Percentiles rank a stretch among this genome's conserved stretches.
phyloP scores from a whole-genome alignment of 306 rosid genomes.

The Glycine latifolia region DNA sequence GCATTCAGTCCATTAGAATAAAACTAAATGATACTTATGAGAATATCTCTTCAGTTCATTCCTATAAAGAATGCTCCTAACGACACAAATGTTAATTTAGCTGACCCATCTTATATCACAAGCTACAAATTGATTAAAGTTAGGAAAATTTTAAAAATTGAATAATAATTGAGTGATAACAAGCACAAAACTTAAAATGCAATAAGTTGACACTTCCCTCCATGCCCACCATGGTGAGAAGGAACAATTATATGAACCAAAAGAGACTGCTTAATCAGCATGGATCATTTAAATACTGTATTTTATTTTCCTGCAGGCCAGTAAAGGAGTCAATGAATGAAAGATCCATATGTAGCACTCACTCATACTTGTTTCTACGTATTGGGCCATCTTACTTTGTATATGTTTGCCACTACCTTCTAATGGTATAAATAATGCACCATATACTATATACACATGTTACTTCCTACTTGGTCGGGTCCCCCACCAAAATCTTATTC shows the following conservation, averaged over 20 bases:
- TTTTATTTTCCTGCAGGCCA: constrained; percentile 43
- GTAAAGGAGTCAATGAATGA: constrained; percentile 42
- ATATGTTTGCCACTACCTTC: constrained; percentile 38
- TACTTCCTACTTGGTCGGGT: constrained; percentile 11
- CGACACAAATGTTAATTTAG: constrained; percentile 35
- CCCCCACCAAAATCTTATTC: constrained; percentile 40
- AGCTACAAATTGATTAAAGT: constrained; percentile 16
- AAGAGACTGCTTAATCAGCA: constrained; percentile 52
- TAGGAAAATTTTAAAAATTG: neutral
- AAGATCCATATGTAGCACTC: constrained; percentile 52
- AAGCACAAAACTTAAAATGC: constrained; percentile 38
- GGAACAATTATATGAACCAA: constrained; percentile 49
- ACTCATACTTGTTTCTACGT: constrained; percentile 42
- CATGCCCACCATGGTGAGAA: constrained; percentile 39
- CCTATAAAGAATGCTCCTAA: constrained; percentile 34
- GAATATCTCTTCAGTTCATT: constrained; percentile 41
- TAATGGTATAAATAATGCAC: constrained; percentile 26
- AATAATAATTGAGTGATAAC: constrained; percentile 46
- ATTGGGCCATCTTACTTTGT: constrained; percentile 49
- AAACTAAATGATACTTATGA: constrained; percentile 20
- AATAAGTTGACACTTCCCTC: constrained; percentile 41
- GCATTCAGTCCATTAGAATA: constrained; percentile 42
- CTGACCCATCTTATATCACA: constrained; percentile 24
- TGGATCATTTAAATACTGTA: constrained; percentile 47
- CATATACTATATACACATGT: constrained; percentile 34